Conservation (phyloP, 192 early-diverging fungal species). For the Phycomyces blakesleeanus region DNA sequence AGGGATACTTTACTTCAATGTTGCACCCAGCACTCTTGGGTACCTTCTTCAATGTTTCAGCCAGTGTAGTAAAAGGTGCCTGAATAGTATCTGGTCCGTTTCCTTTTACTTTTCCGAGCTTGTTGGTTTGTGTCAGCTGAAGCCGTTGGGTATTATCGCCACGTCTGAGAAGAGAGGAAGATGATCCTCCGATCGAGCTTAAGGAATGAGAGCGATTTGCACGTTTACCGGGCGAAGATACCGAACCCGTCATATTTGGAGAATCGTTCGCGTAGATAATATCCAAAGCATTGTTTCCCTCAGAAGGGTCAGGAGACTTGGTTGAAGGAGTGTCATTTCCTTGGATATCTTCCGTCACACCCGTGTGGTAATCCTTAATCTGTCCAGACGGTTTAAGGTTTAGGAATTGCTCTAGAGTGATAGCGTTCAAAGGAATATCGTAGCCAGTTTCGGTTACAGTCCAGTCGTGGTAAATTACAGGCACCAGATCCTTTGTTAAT, state of each 20-base stretch:
- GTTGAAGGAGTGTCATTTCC: conserved; percentile 20
- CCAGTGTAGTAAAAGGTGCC: conserved; percentile 82
- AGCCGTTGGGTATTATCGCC: background rate
- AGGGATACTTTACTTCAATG: conserved; percentile 96
- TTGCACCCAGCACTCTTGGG: conserved; percentile 82
- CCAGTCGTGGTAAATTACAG: conserved; percentile 95
- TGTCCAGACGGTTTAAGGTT: conserved; percentile 47
- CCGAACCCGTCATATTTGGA: background rate
- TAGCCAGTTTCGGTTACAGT: conserved; percentile 68
- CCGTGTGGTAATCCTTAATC: conserved; percentile 39
- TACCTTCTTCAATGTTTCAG: conserved; percentile 70
- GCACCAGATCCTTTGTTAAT: conserved; percentile 81
- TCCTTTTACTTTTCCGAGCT: conserved; percentile 59
- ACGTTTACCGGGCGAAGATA: background rate
- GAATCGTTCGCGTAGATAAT: background rate
- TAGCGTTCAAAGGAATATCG: conserved; percentile 61
- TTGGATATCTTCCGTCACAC: conserved; percentile 23
- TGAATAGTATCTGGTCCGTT: conserved; percentile 80
- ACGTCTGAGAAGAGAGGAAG: background rate
- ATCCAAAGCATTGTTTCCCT: background rate
- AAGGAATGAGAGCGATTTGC: conserved; percentile 43
- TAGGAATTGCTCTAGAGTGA: conserved; percentile 70
- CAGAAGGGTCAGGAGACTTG: background rate
- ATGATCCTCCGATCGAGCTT: conserved; percentile 4
- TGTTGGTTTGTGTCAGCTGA: conserved; percentile 24